These are phyloP conservation scores for Boletus speciosus DNA, from an alignment of 768 basidiomycete genomes.

Conservation along the genomic window DNA sequence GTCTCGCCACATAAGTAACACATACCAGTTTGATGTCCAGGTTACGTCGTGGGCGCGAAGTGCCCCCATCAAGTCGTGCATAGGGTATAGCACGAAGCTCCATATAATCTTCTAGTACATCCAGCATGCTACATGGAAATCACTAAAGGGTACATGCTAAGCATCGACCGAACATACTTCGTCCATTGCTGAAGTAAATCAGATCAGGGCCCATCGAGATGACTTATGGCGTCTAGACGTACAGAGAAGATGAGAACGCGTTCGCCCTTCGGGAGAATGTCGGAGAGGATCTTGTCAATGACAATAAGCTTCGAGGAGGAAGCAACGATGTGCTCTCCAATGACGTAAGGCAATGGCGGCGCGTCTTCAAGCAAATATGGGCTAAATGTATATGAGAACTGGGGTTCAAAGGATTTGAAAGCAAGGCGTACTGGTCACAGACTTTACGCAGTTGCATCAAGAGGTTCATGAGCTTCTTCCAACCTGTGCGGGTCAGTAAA, in stretches of 20 bases:
- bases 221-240: slow-evolving; percentile 13
- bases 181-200: slow-evolving; percentile 53
- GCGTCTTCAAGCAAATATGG: slow-evolving; percentile 53
- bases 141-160: neutral
- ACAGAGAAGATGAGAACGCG: slow-evolving; percentile 69
- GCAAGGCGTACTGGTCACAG: slow-evolving; percentile 56
- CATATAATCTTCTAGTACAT: slow-evolving; percentile 67
- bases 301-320: slow-evolving; percentile 54
- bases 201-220: neutral
- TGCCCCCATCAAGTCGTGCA: slow-evolving; percentile 58
- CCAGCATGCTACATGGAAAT: slow-evolving; percentile 51
- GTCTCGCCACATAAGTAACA: neutral
- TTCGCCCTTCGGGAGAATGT: slow-evolving; percentile 57
- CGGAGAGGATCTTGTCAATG: slow-evolving; percentile 56
- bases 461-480: slow-evolving; percentile 61
- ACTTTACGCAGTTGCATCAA: slow-evolving; percentile 67
- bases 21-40: slow-evolving; percentile 56
- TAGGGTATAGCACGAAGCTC: slow-evolving; percentile 53
- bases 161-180: slow-evolving; percentile 27
- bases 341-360: slow-evolving; percentile 44
- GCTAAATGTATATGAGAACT: slow-evolving; percentile 27
- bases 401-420: neutral
- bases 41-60: slow-evolving; percentile 49
- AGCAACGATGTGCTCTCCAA: slow-evolving; percentile 55
- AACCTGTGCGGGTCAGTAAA: slow-evolving; percentile 35